Evolutionary conservation across 2,329 filamentous ascomycete species (phyloP).

Genomic region (Microdochium bolleyi): DNA sequence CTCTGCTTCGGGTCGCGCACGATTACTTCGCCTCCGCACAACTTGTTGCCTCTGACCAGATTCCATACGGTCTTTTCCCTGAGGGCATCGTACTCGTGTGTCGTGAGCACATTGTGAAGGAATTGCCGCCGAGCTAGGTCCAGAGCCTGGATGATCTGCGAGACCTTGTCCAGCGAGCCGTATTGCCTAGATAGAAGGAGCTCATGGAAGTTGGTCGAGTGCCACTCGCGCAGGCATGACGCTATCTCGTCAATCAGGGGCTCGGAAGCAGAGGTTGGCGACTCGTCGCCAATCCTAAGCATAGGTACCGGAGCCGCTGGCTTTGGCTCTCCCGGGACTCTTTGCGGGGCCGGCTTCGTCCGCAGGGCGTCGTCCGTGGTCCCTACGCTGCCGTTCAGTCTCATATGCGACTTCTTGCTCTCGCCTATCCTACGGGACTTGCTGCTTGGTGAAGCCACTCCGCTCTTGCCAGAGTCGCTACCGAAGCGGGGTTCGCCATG

Average conservation of each 20-base stretch:
- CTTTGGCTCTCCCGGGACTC: slow-evolving; percentile 59
- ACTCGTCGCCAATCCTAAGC: slow-evolving; percentile 96
- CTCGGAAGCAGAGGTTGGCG: slow-evolving; percentile 79
- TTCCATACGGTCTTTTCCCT: slow-evolving; percentile 94
- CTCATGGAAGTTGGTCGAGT: slow-evolving; percentile 93
- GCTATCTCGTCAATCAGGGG: slow-evolving; percentile 96
- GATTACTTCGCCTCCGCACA: slow-evolving; percentile 88
- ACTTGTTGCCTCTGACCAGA: slow-evolving; percentile 86
- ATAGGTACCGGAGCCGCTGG: slow-evolving; percentile 92
- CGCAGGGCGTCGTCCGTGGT: background rate
- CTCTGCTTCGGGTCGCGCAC: slow-evolving; percentile 80
- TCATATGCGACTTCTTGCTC: slow-evolving; percentile 5
- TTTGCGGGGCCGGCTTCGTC: slow-evolving; percentile 27
- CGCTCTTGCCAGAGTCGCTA: slow-evolving; percentile 48
- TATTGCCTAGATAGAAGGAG: slow-evolving; percentile 80
- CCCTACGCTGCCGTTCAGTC: background rate
- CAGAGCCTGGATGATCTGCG: slow-evolving; percentile 70
- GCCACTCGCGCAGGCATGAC: slow-evolving; percentile 94
- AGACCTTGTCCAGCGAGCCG: slow-evolving; percentile 69
- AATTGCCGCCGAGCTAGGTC: slow-evolving; percentile 84
- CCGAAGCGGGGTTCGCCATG: slow-evolving; percentile 23
- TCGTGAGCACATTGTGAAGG: slow-evolving; percentile 86
- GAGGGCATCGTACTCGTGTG: slow-evolving; percentile 70
- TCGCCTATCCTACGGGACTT: slow-evolving; percentile 21
- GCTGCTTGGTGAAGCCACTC: slow-evolving; percentile 31